Conservation (phyloP, 495 filamentous ascomycete genomes). For the Podospora pseudopauciseta region DNA sequence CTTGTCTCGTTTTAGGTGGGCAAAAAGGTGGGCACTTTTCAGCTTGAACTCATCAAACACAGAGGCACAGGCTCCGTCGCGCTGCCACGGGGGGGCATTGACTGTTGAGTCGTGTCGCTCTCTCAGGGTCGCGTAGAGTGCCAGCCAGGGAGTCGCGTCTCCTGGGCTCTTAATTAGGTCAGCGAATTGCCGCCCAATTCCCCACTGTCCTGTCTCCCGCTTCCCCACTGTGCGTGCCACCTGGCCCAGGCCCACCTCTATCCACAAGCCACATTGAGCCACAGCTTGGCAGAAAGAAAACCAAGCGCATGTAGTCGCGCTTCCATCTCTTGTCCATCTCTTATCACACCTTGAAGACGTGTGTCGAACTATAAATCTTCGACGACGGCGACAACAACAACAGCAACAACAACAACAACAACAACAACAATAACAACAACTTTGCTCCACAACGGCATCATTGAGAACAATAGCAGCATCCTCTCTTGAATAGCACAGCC, state of each 20-base stretch:
- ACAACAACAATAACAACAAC: too few relatives aligned
- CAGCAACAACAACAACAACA: too few relatives aligned
- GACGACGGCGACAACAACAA: not conserved
- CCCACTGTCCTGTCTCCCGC: slow-evolving; percentile 2
- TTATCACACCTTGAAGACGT: not conserved
- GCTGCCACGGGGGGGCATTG: not conserved
- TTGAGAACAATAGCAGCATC: not conserved
- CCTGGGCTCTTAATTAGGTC: slow-evolving; percentile 1
- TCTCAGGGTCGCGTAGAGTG: slow-evolving; percentile 26
- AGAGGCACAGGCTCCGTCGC: not conserved
- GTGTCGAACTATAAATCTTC: not conserved
- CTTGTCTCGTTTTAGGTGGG: not conserved
- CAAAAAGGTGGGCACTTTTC: slow-evolving; percentile 14
- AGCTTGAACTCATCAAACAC: slow-evolving; percentile 1
- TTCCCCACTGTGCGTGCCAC: not conserved
- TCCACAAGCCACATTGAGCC: not conserved
- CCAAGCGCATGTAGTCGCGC: not conserved
- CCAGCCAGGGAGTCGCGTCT: slow-evolving; percentile 16
- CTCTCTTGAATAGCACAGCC: not conserved
- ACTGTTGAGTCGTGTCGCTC: slow-evolving; percentile 19
- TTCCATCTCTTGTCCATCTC: not conserved
- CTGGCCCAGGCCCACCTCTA: not conserved
- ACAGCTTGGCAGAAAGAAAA: not conserved
- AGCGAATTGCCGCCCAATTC: slow-evolving; percentile 8
- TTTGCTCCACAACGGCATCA: not conserved